A percentile compares a stretch with the other conserved stretches of the same genome.
phyloP scores from a whole-genome alignment of 148 eudicot species.

The Selenicereus undatus region DNA sequence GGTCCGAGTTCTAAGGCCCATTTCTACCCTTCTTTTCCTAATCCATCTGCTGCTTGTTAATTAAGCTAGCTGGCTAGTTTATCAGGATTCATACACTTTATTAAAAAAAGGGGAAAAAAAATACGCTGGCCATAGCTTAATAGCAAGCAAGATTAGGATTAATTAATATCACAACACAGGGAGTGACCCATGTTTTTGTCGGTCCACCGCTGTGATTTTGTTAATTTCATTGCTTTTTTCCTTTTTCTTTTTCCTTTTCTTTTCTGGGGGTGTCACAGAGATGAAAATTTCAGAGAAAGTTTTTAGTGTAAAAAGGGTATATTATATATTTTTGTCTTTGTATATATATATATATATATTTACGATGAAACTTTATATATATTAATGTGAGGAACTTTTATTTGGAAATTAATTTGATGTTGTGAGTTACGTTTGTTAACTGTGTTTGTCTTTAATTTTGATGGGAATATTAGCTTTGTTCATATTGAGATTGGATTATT shows the following conservation, averaged over 20 bases:
- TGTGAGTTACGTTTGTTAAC: too few species aligned
- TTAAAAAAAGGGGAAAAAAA: not conserved
- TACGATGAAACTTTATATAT: slow-evolving; percentile 15
- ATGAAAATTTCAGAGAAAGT: not conserved
- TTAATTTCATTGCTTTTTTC: slow-evolving; percentile 16
- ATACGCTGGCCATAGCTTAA: not conserved
- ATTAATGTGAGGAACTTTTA: slow-evolving; percentile 11
- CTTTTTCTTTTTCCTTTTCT: not conserved
- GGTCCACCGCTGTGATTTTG: slow-evolving; percentile 25
- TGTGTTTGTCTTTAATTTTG: too few species aligned
- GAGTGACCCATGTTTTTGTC: slow-evolving; percentile 30
- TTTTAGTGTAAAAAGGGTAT: slow-evolving; percentile 3
- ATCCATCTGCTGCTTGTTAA: slow-evolving; percentile 51
- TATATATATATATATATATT: slow-evolving; percentile 28
- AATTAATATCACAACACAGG: slow-evolving; percentile 6
- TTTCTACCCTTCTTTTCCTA: slow-evolving; percentile 37
- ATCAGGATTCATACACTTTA: not conserved
- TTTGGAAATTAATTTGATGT: too few species aligned
- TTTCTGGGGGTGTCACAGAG: not conserved
- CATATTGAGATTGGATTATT: not conserved
- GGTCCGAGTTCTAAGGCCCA: slow-evolving; percentile 38
- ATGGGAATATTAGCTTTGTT: not conserved
- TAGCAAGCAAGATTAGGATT: not conserved
- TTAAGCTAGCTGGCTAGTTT: not conserved
- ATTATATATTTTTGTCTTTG: slow-evolving; percentile 9